Percentiles rank a stretch among this genome's conserved stretches.
Conservation (phyloP, 306 rosid species). For the Fragaria nilgerrensis region DNA sequence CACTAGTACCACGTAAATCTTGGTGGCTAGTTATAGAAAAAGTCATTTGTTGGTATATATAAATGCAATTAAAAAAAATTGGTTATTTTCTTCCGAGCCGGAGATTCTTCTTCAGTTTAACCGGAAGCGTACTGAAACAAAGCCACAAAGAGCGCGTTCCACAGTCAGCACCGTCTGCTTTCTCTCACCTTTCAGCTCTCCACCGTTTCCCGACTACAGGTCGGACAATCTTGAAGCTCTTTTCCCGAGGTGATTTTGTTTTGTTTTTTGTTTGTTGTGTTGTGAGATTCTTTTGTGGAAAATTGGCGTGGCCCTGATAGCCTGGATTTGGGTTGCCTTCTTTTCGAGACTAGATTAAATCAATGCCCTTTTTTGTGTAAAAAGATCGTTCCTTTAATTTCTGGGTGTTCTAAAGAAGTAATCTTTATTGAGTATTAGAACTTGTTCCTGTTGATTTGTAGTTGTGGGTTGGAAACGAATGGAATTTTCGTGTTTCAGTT, state of each 20-base stretch:
- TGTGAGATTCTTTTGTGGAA: background rate
- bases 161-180: background rate
- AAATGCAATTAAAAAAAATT: no score
- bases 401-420: background rate
- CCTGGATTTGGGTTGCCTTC: background rate
- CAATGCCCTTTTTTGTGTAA: background rate
- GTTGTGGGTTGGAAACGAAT: background rate
- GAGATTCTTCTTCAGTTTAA: no score
- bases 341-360: background rate
- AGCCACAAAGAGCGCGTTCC: no score
- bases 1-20: no score
- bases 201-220: background rate
- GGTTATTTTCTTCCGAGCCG: no score
- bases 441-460: background rate
- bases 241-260: background rate
- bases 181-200: slow-evolving; percentile 4
- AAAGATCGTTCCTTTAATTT: background rate
- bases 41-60: no score
- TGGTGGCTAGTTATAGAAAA: no score
- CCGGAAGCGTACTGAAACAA: no score
- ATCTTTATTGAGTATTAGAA: background rate
- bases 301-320: background rate
- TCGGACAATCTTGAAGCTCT: background rate
- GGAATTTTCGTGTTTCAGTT: background rate
- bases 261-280: background rate